Percentiles rank a stretch among this genome's conserved stretches.
These are phyloP conservation scores for Aspergillus panamensis DNA, from an alignment of 495 filamentous ascomycete genomes.

Conservation along the genomic window DNA sequence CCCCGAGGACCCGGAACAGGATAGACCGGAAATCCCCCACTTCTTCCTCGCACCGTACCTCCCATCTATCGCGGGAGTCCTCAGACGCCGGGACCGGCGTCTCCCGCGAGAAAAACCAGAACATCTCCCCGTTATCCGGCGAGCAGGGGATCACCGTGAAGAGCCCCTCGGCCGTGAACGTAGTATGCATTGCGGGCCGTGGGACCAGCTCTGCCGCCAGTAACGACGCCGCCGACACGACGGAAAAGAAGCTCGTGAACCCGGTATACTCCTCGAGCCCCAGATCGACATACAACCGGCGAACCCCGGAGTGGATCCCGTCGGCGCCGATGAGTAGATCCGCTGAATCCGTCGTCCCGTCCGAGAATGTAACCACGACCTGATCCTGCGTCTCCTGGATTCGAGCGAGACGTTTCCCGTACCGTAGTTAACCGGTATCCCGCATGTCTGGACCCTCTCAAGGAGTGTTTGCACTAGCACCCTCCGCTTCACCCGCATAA, in stretches of 20 bases:
- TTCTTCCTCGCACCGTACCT: constrained; percentile 35
- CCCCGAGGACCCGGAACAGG: constrained; percentile 31
- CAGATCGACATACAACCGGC: constrained; percentile 28
- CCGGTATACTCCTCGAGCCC: constrained; percentile 31
- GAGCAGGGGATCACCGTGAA: constrained; percentile 43
- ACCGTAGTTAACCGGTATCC: constrained; percentile 27
- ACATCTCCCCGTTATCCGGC: constrained; percentile 25
- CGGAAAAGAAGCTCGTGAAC: constrained; percentile 40
- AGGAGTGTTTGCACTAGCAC: constrained; percentile 31
- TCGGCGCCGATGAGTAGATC: constrained; percentile 57
- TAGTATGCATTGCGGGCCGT: constrained; percentile 36
- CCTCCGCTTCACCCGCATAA: constrained; percentile 33
- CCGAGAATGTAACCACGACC: constrained; percentile 28
- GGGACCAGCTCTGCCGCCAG: constrained; percentile 5
- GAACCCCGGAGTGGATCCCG: constrained; percentile 49
- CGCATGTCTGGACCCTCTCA: constrained; percentile 18
- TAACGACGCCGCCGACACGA: constrained; percentile 31
- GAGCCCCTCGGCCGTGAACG: constrained; percentile 46
- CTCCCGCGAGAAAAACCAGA: constrained; percentile 30
- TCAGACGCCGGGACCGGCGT: constrained; percentile 23
- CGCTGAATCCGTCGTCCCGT: constrained; percentile 31
- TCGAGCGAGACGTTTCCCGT: constrained; percentile 18
- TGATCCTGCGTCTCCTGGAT: constrained; percentile 18
- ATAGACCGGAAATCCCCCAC: constrained; percentile 33
- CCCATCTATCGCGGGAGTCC: constrained; percentile 39